Conservation (phyloP, 2,329 filamentous ascomycete genomes). For the Didymella keratinophila region DNA sequence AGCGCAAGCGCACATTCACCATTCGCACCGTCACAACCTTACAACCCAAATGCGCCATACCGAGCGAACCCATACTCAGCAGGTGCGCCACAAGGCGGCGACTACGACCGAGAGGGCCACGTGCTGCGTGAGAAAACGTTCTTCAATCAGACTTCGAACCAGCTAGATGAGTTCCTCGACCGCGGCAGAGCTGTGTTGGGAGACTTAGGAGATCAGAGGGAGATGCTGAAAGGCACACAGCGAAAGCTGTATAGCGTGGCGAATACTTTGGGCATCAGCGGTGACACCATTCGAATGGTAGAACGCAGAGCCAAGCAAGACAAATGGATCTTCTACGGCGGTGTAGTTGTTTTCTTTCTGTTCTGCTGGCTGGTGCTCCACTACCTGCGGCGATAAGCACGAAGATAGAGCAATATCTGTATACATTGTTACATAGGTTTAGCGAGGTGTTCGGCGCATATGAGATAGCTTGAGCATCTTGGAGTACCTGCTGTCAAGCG, state of each 20-base stretch:
- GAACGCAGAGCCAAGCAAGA: slow-evolving; percentile 91
- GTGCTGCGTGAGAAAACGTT: slow-evolving; percentile 90
- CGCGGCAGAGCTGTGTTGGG: slow-evolving; percentile 88
- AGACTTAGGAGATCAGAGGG: slow-evolving; percentile 86
- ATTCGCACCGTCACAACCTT: slow-evolving; percentile 42
- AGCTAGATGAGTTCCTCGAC: slow-evolving; percentile 93
- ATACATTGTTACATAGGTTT: slow-evolving; percentile 12
- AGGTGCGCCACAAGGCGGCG: slow-evolving; percentile 50
- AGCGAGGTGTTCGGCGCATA: slow-evolving; percentile 31
- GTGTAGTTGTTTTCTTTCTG: slow-evolving; percentile 83
- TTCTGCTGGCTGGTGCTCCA: slow-evolving; percentile 94
- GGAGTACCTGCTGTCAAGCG: neutral
- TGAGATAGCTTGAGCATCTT: neutral
- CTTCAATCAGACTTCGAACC: slow-evolving; percentile 79
- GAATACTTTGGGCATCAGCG: slow-evolving; percentile 90
- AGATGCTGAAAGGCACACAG: slow-evolving; percentile 95
- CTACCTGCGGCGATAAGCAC: slow-evolving; percentile 70
- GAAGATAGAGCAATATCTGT: neutral
- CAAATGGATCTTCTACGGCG: slow-evolving; percentile 96
- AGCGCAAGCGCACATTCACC: slow-evolving; percentile 35
- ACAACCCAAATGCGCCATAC: slow-evolving; percentile 45
- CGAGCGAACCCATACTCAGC: slow-evolving; percentile 54
- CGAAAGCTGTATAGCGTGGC: slow-evolving; percentile 89
- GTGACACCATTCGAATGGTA: slow-evolving; percentile 96
- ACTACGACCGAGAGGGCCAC: slow-evolving; percentile 77